phyloP scores from a whole-genome alignment of 31 red algal genomes.

The Asparagopsis taxiformis region DNA sequence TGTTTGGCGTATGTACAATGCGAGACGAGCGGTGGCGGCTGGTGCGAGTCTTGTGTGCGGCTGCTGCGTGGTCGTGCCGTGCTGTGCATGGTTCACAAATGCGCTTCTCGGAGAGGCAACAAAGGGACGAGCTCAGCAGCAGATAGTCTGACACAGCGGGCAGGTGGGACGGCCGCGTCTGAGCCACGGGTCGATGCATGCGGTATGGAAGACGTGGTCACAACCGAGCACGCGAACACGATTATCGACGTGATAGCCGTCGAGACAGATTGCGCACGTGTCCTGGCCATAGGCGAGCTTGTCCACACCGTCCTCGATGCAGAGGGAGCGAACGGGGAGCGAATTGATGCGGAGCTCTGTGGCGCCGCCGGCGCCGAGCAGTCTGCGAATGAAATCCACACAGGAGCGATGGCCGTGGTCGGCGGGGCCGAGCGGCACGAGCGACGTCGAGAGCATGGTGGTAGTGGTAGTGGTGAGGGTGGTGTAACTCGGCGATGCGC shows the following conservation, averaged over 20 bases:
- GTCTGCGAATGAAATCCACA: conserved; percentile 50
- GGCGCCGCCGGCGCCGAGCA: conserved; percentile 44
- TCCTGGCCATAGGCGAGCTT: conserved; percentile 60
- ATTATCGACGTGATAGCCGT: conserved; percentile 44
- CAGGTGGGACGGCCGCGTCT: conserved; percentile 51
- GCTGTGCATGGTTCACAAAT: no score
- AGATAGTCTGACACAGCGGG: conserved; percentile 68
- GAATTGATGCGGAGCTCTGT: conserved; percentile 59
- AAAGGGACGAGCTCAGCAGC: no score
- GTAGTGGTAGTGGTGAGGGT: conserved; percentile 22
- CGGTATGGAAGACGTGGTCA: conserved; percentile 65
- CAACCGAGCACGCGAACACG: conserved; percentile 64
- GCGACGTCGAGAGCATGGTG: conserved; percentile 24
- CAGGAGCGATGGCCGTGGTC: conserved; percentile 45
- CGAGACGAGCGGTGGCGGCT: no score
- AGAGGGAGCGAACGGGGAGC: conserved; percentile 50
- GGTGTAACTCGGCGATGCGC: background rate
- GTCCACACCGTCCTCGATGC: conserved; percentile 51
- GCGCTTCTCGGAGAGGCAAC: no score
- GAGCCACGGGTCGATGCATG: conserved; percentile 75
- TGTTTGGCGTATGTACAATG: no score
- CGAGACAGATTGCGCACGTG: conserved; percentile 77
- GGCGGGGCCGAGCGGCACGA: conserved; percentile 41
- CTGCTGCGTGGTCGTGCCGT: no score
- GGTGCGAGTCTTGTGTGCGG: no score